Conservation (phyloP, 352 stramenopile genomes). For the Globisporangium perplexum region DNA sequence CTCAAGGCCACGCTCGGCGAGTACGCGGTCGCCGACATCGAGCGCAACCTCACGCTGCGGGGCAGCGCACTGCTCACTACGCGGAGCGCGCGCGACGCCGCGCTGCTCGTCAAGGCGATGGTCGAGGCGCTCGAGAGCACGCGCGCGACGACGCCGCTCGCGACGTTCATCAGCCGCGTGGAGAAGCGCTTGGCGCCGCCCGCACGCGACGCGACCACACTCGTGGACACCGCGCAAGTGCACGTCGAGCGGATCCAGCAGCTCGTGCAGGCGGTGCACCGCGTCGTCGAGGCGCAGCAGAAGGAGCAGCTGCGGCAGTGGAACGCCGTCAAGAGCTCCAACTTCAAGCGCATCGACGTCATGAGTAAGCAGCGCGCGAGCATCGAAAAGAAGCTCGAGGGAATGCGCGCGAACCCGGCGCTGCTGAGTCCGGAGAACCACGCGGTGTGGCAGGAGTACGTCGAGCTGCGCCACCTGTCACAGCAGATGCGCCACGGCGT, state of each 20-base stretch:
- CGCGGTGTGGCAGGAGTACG: slow-evolving; percentile 51
- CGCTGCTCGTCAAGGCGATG: slow-evolving; percentile 43
- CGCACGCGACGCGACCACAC: no score
- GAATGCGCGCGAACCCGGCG: slow-evolving; percentile 36
- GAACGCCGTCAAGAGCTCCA: slow-evolving; percentile 48
- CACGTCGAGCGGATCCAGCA: slow-evolving; percentile 39
- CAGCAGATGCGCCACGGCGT: slow-evolving; percentile 51
- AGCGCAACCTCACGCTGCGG: slow-evolving; percentile 40
- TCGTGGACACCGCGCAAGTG: slow-evolving; percentile 8
- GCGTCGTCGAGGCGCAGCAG: slow-evolving; percentile 29
- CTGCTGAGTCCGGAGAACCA: slow-evolving; percentile 46
- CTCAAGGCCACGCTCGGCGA: slow-evolving; percentile 47
- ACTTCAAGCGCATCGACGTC: slow-evolving; percentile 66
- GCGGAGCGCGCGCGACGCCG: slow-evolving; percentile 33
- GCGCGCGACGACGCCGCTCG: slow-evolving; percentile 28
- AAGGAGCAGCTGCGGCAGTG: slow-evolving; percentile 47
- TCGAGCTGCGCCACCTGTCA: slow-evolving; percentile 57
- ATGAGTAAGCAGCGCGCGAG: slow-evolving; percentile 45
- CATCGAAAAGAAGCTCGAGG: slow-evolving; percentile 55
- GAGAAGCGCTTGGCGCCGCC: slow-evolving; percentile 38
- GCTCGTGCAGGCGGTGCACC: slow-evolving; percentile 47
- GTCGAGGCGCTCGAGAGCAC: slow-evolving; percentile 46
- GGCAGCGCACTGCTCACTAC: slow-evolving; percentile 26
- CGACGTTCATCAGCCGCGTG: slow-evolving; percentile 44
- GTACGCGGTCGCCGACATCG: slow-evolving; percentile 50